These are phyloP conservation scores for Yamadazyma sp. DNA, from an alignment of 1,139 yeast genomes.

Conservation along the genomic window DNA sequence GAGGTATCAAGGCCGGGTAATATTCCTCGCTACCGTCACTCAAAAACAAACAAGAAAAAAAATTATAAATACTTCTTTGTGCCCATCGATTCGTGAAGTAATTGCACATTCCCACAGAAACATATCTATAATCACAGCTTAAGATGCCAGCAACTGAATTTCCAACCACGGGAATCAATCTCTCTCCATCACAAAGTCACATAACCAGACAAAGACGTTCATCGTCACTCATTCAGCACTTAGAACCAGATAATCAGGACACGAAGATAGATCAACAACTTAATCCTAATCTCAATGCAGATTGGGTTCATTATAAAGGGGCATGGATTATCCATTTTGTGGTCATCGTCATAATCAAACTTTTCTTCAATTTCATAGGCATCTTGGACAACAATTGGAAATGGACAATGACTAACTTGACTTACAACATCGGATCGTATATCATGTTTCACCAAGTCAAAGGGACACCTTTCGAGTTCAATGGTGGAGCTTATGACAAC, in stretches of 20 bases:
- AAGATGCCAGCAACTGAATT: slow-evolving; percentile 7
- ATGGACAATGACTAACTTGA: slow-evolving; percentile 91
- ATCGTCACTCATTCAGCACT: slow-evolving; percentile 70
- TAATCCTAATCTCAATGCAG: slow-evolving; percentile 86
- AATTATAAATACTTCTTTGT: not conserved
- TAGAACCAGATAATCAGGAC: slow-evolving; percentile 90
- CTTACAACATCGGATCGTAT: slow-evolving; percentile 88
- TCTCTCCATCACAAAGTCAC: slow-evolving; percentile 16
- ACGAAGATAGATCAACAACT: slow-evolving; percentile 90
- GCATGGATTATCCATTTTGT: slow-evolving; percentile 95
- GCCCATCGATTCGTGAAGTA: not conserved
- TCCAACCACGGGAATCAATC: slow-evolving; percentile 12
- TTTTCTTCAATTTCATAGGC: slow-evolving; percentile 73
- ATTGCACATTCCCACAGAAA: not conserved
- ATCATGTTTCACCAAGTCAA: slow-evolving; percentile 96
- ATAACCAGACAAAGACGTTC: slow-evolving; percentile 45
- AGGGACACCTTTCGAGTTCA: slow-evolving; percentile 96
- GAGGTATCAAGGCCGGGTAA: slow-evolving; percentile 1
- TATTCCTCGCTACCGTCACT: slow-evolving; percentile 2
- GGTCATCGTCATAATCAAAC: slow-evolving; percentile 68
- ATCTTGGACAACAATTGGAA: slow-evolving; percentile 75
- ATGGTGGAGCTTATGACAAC: slow-evolving; percentile 93
- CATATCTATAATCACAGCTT: slow-evolving; percentile 1
- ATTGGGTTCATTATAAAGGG: slow-evolving; percentile 94
- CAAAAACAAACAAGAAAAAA: slow-evolving; percentile 4